Evolutionary conservation across 192 early-diverging fungal species (phyloP).

Genomic region (Coemansia sp.): DNA sequence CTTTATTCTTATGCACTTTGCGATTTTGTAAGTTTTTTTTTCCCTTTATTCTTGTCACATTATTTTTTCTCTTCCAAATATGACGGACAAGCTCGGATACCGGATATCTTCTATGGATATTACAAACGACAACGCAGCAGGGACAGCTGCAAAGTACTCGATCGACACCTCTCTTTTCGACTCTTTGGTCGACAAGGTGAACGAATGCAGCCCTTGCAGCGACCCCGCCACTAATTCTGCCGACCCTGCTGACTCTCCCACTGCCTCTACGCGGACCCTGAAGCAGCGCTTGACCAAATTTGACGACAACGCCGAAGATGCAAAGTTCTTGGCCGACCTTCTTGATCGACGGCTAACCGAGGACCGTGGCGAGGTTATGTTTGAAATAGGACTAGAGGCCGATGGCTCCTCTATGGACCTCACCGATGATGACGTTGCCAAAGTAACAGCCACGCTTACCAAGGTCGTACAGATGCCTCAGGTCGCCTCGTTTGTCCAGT

Average conservation of each 20-base stretch:
- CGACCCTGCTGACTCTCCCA: not conserved
- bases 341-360: slow-evolving; percentile 57
- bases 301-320: slow-evolving; percentile 45
- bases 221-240: not conserved
- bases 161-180: slow-evolving; percentile 53
- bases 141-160: slow-evolving; percentile 35
- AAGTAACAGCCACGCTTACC: slow-evolving; percentile 48
- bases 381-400: slow-evolving; percentile 79
- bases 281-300: slow-evolving; percentile 58
- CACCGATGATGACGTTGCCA: slow-evolving; percentile 49
- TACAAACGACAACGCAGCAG: not conserved
- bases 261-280: slow-evolving; percentile 18
- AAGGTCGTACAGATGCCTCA: slow-evolving; percentile 18
- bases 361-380: slow-evolving; percentile 72
- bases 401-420: slow-evolving; percentile 75
- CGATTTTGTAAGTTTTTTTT: slow-evolving; percentile 7
- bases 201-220: slow-evolving; percentile 1
- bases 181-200: slow-evolving; percentile 44
- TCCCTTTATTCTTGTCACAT: not conserved
- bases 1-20: not conserved
- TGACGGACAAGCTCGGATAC: slow-evolving; percentile 22
- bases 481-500: slow-evolving; percentile 34
- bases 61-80: not conserved
- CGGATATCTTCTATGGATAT: slow-evolving; percentile 27
- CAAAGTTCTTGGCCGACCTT: slow-evolving; percentile 47